phyloP scores from a whole-genome alignment of 1,139 yeast genomes.

The Hansenula sp. region DNA sequence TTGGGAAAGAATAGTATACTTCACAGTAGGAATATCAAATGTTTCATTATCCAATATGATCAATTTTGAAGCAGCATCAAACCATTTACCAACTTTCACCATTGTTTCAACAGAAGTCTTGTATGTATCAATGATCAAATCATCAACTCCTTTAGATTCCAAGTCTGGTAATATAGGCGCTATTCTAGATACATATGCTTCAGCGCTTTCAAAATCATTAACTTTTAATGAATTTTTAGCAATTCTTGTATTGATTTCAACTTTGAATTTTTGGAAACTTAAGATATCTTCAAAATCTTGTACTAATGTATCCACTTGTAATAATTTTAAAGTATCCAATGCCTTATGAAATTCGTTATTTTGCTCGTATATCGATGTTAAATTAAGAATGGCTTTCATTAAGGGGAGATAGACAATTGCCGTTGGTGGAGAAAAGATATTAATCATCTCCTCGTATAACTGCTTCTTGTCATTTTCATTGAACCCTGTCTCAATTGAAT shows the following conservation, averaged over 20 bases:
- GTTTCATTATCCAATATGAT: constrained; percentile 9
- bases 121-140: constrained; percentile 5
- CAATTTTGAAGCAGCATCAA: constrained; percentile 16
- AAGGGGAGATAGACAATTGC: constrained; percentile 9
- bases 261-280: constrained; percentile 11
- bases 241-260: constrained; percentile 14
- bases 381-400: constrained; percentile 8
- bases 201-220: constrained; percentile 6
- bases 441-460: constrained; percentile 8
- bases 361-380: constrained; percentile 11
- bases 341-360: constrained; percentile 4
- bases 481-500: constrained; percentile 1
- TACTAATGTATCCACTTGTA: constrained; percentile 12
- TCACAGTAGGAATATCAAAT: constrained; percentile 8
- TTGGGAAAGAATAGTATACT: constrained; percentile 12
- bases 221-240: constrained; percentile 16
- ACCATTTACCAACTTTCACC: constrained; percentile 15
- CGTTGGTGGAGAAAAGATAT: constrained; percentile 17
- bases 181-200: constrained; percentile 9
- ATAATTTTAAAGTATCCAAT: constrained; percentile 7
- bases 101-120: constrained; percentile 11
- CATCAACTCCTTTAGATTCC: not conserved
- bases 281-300: constrained; percentile 12
- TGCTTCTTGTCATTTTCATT: not conserved
- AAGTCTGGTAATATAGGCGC: constrained; percentile 2